Base-by-base conservation (phyloP, 441 rosid genomes). In the Raphanus hybrid region DNA sequence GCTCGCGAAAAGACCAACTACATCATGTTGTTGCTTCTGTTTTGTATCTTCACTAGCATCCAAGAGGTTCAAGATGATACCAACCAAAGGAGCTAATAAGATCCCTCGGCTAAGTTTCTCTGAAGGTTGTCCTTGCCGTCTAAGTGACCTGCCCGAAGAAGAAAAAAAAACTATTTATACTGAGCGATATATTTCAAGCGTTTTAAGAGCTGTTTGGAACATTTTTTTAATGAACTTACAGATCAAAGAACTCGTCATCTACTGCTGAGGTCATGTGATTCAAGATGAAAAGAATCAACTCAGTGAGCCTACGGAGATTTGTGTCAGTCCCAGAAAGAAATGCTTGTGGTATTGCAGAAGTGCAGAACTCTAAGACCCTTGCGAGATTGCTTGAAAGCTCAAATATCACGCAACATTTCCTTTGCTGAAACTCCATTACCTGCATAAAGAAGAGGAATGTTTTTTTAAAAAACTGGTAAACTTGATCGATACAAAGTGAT, bases 311-410 rank as follows among this genome's bases (percentile, higher is more conserved):
- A 59, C 90, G 92, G 43, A 96, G 97, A 83, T 96, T 96, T 64
- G 94, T 96, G 79, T 90, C 97, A 23, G 88, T 75, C 80, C 99
- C 98, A 23, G 84, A 60, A 57, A 96, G 89, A 79, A 96, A 96
- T 15, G 93, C 95, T 77, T 84, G 96, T 68, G 99, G 98, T 71
- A 91, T 87, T 85, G 89, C 97, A 35, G 15, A 84, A 64, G 97
- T 92, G 80, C 92, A 96, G 86, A 96, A 96, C 87, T 96, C 99
- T 88, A 96, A 82, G 43, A 96, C 88, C 84, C 89, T 91, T 29
- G 97, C 88, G 39, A 96, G 98, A 81, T 92, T 93, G 85, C 98
- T 92, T 2, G 98, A 93, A 77, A 93, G 95, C 84, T 94, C 98
- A 81, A 91, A 96, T 82, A 93, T 91, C 74, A 92, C 87, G 70